Evolutionary conservation across 2,329 filamentous ascomycete species (phyloP).

Genomic region (Rosellinia necatrix): DNA sequence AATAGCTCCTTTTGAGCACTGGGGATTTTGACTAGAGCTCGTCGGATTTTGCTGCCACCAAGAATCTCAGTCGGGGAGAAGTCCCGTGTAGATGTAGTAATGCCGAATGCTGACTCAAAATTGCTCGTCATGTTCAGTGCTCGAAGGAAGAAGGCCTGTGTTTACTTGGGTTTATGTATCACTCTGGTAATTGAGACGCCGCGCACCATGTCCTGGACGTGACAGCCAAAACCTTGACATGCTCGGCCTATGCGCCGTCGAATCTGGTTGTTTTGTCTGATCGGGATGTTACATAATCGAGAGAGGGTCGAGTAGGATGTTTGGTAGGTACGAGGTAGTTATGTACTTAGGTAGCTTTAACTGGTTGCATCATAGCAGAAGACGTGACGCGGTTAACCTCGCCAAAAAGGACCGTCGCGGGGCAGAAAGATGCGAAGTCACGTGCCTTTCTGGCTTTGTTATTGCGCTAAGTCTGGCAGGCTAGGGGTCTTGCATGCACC

Average conservation of each 20-base stretch:
- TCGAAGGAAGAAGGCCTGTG: background rate
- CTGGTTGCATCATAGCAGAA: too few relatives aligned
- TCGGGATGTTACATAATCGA: too few relatives aligned
- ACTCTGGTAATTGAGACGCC: background rate
- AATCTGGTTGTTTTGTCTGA: too few relatives aligned
- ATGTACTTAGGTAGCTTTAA: too few relatives aligned
- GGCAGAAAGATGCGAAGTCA: constrained; percentile 34
- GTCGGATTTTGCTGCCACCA: constrained; percentile 44
- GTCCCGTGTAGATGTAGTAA: constrained; percentile 17
- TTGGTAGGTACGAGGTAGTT: too few relatives aligned
- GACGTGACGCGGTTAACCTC: constrained; percentile 1
- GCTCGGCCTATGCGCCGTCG: too few relatives aligned
- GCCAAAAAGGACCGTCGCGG: constrained; percentile 23
- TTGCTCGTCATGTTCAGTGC: constrained; percentile 25
- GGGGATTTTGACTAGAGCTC: constrained; percentile 50
- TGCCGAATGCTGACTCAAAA: background rate
- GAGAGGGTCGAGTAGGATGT: too few relatives aligned
- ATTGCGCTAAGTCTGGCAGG: background rate
- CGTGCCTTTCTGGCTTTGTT: constrained; percentile 22
- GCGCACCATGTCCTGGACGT: background rate
- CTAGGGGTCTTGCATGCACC: too few relatives aligned
- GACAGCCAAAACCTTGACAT: too few relatives aligned
- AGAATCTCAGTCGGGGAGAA: constrained; percentile 33
- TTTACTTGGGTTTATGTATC: background rate
- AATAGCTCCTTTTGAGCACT: constrained; percentile 56